Conservation (phyloP, 768 basidiomycete genomes). For the Lactarius deliciosus region DNA sequence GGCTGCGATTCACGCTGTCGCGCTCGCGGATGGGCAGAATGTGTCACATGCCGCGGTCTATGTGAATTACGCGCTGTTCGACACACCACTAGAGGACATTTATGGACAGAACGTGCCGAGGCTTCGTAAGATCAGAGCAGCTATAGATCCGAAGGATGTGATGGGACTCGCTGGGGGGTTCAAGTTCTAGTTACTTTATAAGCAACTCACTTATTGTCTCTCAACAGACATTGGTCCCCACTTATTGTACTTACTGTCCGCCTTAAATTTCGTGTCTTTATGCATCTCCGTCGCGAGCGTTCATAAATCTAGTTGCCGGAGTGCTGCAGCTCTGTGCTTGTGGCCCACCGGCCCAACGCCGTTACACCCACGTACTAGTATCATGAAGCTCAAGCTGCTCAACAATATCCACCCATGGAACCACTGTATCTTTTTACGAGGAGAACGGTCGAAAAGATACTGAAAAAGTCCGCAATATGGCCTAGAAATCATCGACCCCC, state of each 20-base stretch:
- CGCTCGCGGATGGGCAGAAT: constrained; percentile 30
- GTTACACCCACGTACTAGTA: too few relatives aligned
- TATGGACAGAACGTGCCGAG: constrained; percentile 29
- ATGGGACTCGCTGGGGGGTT: constrained; percentile 32
- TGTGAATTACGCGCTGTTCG: constrained; percentile 27
- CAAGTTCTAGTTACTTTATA: constrained; percentile 21
- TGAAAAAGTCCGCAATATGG: too few relatives aligned
- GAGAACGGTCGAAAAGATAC: too few relatives aligned
- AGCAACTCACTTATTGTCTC: not conserved
- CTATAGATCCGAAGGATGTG: constrained; percentile 29
- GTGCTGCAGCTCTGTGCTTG: too few relatives aligned
- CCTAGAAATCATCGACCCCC: too few relatives aligned
- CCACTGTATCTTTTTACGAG: too few relatives aligned
- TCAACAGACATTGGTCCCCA: not conserved
- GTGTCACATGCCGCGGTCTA: constrained; percentile 22
- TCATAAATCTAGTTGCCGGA: too few relatives aligned
- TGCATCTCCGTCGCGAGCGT: too few relatives aligned
- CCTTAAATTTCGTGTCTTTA: too few relatives aligned
- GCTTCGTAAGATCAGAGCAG: constrained; percentile 12
- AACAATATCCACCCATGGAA: too few relatives aligned
- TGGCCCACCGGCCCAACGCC: too few relatives aligned
- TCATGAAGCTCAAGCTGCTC: too few relatives aligned
- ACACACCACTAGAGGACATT: constrained; percentile 21
- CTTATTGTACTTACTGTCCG: not conserved
- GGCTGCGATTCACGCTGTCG: constrained; percentile 1